These are phyloP conservation scores for Schwanniomyces etchellsii DNA, from an alignment of 1,139 yeast genomes.

Conservation along the genomic window DNA sequence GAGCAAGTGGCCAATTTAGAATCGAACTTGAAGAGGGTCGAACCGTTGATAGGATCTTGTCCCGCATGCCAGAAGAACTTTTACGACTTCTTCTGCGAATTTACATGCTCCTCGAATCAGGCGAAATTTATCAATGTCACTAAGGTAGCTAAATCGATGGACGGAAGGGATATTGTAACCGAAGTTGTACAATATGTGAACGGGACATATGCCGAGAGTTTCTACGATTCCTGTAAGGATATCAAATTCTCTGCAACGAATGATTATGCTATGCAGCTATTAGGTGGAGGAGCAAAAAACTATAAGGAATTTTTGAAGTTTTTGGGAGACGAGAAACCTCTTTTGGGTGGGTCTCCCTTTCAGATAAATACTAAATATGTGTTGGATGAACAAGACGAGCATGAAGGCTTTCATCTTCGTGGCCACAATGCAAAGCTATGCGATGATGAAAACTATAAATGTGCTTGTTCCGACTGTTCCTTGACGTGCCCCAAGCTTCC, in stretches of 20 bases:
- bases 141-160: conserved; percentile 43
- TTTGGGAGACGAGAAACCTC: conserved; percentile 89
- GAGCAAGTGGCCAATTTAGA: conserved; percentile 31
- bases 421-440: conserved; percentile 46
- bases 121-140: conserved; percentile 67
- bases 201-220: conserved; percentile 51
- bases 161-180: conserved; percentile 58
- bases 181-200: conserved; percentile 65
- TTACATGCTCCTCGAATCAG: conserved; percentile 88
- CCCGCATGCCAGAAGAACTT: conserved; percentile 92
- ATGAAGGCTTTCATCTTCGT: conserved; percentile 18
- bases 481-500: conserved; percentile 69
- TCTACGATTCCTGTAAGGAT: conserved; percentile 81
- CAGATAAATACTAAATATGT: conserved; percentile 71
- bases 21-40: conserved; percentile 64
- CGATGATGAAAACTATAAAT: conserved; percentile 57
- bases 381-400: conserved; percentile 13
- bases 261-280: conserved; percentile 93
- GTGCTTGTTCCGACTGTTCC: conserved; percentile 92
- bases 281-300: conserved; percentile 91
- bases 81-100: conserved; percentile 77
- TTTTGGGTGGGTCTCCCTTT: conserved; percentile 92
- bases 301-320: conserved; percentile 73
- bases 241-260: conserved; percentile 92
- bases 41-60: conserved; percentile 79